Conservation (phyloP, 2,329 filamentous ascomycete species). For the Leptographium radiaticola region DNA sequence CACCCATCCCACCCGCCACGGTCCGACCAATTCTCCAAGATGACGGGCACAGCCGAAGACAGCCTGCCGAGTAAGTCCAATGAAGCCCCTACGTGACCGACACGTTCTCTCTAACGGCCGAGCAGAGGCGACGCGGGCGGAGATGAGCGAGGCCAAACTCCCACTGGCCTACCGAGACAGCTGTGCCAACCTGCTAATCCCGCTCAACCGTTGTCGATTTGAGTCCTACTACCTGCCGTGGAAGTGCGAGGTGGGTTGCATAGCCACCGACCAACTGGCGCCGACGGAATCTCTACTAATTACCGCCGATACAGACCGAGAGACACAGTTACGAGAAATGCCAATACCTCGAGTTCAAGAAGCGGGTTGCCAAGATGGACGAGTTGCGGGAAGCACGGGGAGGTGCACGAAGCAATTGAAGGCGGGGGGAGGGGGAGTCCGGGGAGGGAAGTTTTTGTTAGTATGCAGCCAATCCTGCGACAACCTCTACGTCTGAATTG, state of each 20-base stretch:
- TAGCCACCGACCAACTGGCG: too few species aligned
- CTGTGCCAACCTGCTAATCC: constrained; percentile 89
- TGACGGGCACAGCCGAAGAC: constrained; percentile 6
- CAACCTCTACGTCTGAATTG: background rate
- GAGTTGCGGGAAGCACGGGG: constrained; percentile 78
- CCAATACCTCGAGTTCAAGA: constrained; percentile 98
- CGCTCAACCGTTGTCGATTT: constrained; percentile 85
- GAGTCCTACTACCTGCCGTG: constrained; percentile 91
- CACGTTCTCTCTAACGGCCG: background rate
- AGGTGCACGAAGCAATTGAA: constrained; percentile 1
- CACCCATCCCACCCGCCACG: background rate
- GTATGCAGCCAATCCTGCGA: background rate
- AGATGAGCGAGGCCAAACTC: constrained; percentile 84
- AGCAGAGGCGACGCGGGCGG: constrained; percentile 67
- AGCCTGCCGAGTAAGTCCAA: constrained; percentile 3
- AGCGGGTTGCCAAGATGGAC: constrained; percentile 96
- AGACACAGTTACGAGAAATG: constrained; percentile 98
- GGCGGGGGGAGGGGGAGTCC: too few species aligned
- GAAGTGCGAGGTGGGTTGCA: constrained; percentile 72
- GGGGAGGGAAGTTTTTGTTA: background rate
- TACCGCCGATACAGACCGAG: constrained; percentile 55
- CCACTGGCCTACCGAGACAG: constrained; percentile 88
- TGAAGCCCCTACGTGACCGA: background rate
- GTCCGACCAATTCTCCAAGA: background rate
- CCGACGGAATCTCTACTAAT: too few species aligned